Evolutionary conservation across 1,139 yeast genomes (phyloP).

Genomic region (Candida smagusa): DNA sequence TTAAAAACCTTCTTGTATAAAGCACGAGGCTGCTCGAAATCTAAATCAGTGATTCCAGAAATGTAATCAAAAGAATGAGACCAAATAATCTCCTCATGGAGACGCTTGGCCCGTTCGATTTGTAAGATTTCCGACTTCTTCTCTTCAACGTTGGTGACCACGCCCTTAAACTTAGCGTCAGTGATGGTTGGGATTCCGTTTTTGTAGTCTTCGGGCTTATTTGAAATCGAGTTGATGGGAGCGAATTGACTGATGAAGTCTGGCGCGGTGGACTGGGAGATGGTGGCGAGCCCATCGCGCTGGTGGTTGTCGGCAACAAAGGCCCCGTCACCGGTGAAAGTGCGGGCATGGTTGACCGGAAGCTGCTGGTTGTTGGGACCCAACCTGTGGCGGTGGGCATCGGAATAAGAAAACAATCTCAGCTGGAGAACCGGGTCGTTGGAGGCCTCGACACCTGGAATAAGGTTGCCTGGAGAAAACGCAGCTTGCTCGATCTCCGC

Average conservation of each 20-base stretch:
- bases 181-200: slow-evolving; percentile 20
- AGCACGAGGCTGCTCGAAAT: slow-evolving; percentile 43
- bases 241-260: slow-evolving; percentile 26
- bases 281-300: slow-evolving; percentile 33
- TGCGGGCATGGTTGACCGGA: slow-evolving; percentile 25
- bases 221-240: slow-evolving; percentile 20
- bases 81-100: slow-evolving; percentile 36
- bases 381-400: slow-evolving; percentile 59
- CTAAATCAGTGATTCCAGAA: slow-evolving; percentile 38
- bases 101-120: slow-evolving; percentile 21
- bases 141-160: slow-evolving; percentile 21
- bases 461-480: slow-evolving; percentile 56
- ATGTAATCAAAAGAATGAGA: slow-evolving; percentile 34
- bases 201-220: slow-evolving; percentile 12
- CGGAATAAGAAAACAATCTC: slow-evolving; percentile 56
- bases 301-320: slow-evolving; percentile 38
- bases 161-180: slow-evolving; percentile 22
- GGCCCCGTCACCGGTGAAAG: slow-evolving; percentile 15
- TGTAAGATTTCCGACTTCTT: slow-evolving; percentile 24
- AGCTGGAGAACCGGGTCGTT: slow-evolving; percentile 61
- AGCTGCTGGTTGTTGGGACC: slow-evolving; percentile 30
- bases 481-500: slow-evolving; percentile 63
- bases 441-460: slow-evolving; percentile 58
- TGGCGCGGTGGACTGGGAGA: slow-evolving; percentile 25
- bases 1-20: slow-evolving; percentile 36